A percentile compares a stretch with the other conserved stretches of the same genome.
phyloP scores from a whole-genome alignment of 1,284 basidiomycete species.

The Leucoagaricus sp. region DNA sequence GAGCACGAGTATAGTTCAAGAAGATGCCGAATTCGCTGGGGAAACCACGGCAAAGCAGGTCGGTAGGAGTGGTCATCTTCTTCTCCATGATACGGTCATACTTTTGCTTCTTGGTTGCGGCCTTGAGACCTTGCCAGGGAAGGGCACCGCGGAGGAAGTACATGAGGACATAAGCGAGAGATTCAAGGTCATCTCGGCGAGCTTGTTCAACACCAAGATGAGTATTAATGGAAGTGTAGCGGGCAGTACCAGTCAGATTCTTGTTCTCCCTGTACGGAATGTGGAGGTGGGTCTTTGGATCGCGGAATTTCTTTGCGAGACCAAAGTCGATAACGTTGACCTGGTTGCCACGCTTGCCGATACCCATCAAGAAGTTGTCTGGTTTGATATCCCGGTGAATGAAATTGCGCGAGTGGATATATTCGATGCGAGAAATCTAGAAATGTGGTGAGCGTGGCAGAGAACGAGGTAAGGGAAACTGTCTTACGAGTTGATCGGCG shows the following conservation, averaged over 20 bases:
- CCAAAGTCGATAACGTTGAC: slow-evolving; percentile 99
- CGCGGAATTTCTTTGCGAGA: slow-evolving; percentile 98
- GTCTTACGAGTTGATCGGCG: slow-evolving; percentile 91
- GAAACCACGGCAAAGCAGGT: slow-evolving; percentile 94
- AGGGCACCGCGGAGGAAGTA: slow-evolving; percentile 97
- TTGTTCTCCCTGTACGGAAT: slow-evolving; percentile 99
- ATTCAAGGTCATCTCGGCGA: slow-evolving; percentile 94
- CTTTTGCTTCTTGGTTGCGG: slow-evolving; percentile 99
- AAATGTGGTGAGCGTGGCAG: slow-evolving; percentile 19
- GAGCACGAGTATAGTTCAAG: slow-evolving; percentile 95
- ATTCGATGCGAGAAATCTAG: slow-evolving; percentile 98
- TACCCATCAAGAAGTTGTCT: slow-evolving; percentile 99
- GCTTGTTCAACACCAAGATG: slow-evolving; percentile 98
- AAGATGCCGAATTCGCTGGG: slow-evolving; percentile 98
- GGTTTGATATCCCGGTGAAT: slow-evolving; percentile 99
- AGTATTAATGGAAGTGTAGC: slow-evolving; percentile 99
- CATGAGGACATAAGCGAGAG: slow-evolving; percentile 96
- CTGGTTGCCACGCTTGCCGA: slow-evolving; percentile 99
- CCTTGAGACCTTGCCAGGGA: slow-evolving; percentile 98
- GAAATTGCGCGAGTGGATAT: slow-evolving; percentile 99
- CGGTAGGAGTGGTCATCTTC: slow-evolving; percentile 99
- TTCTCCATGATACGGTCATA: slow-evolving; percentile 99
- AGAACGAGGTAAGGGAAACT: slow-evolving; percentile 13
- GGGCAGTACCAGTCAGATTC: slow-evolving; percentile 98
- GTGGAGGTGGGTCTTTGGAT: slow-evolving; percentile 99